Evolutionary conservation across 2,329 filamentous ascomycete genomes (phyloP), one percentile per base, ranked within the genome.

Genomic region (Pezicula radicicola): DNA sequence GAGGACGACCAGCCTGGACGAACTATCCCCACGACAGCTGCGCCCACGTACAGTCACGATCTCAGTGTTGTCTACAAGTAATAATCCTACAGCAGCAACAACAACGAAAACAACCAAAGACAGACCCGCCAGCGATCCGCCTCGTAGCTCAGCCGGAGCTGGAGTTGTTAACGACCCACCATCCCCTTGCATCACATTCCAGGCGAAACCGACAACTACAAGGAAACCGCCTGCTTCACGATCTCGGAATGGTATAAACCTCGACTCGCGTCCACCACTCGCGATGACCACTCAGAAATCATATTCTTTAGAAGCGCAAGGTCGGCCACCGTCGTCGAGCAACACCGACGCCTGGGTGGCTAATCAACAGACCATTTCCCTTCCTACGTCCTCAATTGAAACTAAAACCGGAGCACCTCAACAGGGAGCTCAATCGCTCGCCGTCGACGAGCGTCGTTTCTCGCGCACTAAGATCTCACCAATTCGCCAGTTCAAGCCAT

Each of bases 401-500:
- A 13, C 42, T 4, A 27, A n/a, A 9, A 15, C 42, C 15, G n/a
- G 18, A 13, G 25, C 42, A 30, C 19, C 42, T 8, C 42, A 16
- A n/a, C 37, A 40, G 37, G 15, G n/a, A n/a, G 15, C 37, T 40
- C 18, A n/a, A 19, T 45, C 42, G 42, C 42, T 45, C 42, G 27
- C 42, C 10, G 27, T 45, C 19, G 42, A 45, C 27, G 42, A 45
- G 10, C 19, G 27, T 9, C 21, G 27, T 6, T 21, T 45, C 8
- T 52, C 56, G 45, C 55, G 59, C 42, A 56, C 63, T 28, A 25
- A 58, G 21, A 62, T 63, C 37, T 56, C 58, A 46, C 64, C 64
- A 9, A 62, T 65, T 47, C 60, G 63, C 37, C 59, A 55, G 25
- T 59, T 65, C 53, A 64, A 61, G 48, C 54, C 58, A 12, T 62